Evolutionary conservation across 2,329 filamentous ascomycete species (phyloP).

Genomic region (Zymoseptoria passerinii): DNA sequence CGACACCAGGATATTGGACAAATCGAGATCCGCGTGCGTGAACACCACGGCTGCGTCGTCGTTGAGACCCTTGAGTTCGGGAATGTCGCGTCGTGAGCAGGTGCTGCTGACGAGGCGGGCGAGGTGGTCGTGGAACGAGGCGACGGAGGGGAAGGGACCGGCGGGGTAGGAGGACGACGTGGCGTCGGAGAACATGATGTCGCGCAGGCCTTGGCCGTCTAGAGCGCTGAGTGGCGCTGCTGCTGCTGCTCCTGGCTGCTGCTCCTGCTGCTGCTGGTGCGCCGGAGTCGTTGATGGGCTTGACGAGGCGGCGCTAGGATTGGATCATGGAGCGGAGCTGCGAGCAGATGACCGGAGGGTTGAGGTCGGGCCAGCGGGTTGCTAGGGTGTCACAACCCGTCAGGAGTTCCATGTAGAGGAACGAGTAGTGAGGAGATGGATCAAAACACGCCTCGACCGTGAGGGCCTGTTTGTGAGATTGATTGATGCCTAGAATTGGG

Average conservation of each 20-base stretch:
- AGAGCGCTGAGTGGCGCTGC: not conserved
- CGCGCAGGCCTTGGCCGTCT: not conserved
- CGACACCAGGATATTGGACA: conserved; percentile 35
- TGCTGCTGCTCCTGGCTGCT: not conserved
- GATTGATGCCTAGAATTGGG: too few relatives aligned
- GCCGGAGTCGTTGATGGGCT: not conserved
- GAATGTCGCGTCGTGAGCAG: not conserved
- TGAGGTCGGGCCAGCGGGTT: not conserved
- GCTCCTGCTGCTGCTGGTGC: not conserved
- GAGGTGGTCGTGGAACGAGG: conserved; percentile 1
- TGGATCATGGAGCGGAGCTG: not conserved
- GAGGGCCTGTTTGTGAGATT: too few relatives aligned
- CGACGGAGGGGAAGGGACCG: not conserved
- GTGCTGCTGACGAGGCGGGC: not conserved
- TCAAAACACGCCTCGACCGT: too few relatives aligned
- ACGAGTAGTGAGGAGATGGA: too few relatives aligned
- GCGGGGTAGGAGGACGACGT: not conserved
- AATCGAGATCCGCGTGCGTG: conserved; percentile 44
- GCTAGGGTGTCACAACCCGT: not conserved
- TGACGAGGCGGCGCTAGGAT: not conserved
- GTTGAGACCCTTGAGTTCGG: not conserved
- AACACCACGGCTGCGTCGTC: conserved; percentile 22
- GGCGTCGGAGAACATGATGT: not conserved
- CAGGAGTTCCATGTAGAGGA: conserved; percentile 1
- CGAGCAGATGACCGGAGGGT: not conserved